Conservation (phyloP, 768 basidiomycete species). For the Candolleomyces eurysporus region DNA sequence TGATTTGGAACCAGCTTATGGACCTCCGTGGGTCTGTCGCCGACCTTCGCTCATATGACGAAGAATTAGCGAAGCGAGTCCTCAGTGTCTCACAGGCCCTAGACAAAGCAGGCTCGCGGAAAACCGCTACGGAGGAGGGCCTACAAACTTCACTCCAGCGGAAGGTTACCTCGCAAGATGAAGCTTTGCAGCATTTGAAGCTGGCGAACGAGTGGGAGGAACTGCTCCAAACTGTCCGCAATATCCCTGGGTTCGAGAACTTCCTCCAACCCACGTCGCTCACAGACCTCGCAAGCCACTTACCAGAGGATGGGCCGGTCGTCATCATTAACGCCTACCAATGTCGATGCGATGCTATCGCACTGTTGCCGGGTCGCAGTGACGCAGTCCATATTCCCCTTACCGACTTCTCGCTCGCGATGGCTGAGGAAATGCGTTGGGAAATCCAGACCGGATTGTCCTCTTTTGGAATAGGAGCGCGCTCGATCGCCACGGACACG, state of each 20-base stretch:
- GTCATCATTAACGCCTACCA: neutral
- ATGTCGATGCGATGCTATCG: neutral
- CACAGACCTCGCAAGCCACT: conserved; percentile 1
- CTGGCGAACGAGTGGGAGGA: conserved; percentile 19
- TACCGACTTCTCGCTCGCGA: neutral
- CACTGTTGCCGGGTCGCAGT: neutral
- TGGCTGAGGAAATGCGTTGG: too few relatives aligned
- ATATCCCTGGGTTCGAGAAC: conserved; percentile 16
- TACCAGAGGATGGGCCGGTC: conserved; percentile 12
- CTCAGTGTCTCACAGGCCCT: neutral
- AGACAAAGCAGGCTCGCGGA: neutral
- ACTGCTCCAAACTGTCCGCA: conserved; percentile 12
- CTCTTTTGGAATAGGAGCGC: neutral
- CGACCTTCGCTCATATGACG: conserved; percentile 10
- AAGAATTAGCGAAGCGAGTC: conserved; percentile 15
- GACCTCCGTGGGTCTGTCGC: conserved; percentile 19
- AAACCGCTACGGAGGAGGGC: neutral
- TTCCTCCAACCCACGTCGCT: conserved; percentile 16
- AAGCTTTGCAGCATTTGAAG: neutral
- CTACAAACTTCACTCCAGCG: conserved; percentile 6
- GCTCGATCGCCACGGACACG: neutral
- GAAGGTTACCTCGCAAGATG: neutral
- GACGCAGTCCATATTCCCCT: neutral
- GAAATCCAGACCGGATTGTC: neutral
- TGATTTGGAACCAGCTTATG: conserved; percentile 26